Percentiles rank a stretch among this genome's conserved stretches.
Evolutionary conservation across 306 rosid genomes (phyloP).

Genomic region (Corylus avellana): DNA sequence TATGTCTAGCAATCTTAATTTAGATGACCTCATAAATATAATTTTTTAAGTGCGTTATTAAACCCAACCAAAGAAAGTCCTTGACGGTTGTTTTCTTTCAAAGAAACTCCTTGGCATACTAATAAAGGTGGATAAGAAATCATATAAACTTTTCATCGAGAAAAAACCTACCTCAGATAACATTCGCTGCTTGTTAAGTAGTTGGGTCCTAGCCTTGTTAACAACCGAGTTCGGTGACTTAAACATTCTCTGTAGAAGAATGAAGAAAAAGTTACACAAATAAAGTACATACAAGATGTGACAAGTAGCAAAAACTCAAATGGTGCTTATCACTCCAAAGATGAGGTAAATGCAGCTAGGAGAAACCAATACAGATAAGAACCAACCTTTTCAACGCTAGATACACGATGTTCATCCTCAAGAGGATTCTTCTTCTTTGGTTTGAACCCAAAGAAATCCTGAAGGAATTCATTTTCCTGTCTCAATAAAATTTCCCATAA

Average conservation of each 20-base stretch:
- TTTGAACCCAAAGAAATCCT: constrained; percentile 72
- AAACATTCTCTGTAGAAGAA: constrained; percentile 66
- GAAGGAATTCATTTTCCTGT: constrained; percentile 89
- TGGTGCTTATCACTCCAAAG: neutral
- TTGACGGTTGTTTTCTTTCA: neutral
- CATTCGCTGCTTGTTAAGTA: constrained; percentile 77
- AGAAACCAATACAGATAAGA: neutral
- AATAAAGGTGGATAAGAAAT: neutral
- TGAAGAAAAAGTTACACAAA: neutral
- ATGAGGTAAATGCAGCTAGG: neutral
- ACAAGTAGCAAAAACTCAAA: neutral
- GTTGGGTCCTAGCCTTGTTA: constrained; percentile 89
- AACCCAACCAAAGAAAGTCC: neutral
- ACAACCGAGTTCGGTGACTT: constrained; percentile 79
- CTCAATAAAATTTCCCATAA: neutral
- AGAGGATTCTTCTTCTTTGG: constrained; percentile 60
- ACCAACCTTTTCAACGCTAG: constrained; percentile 75
- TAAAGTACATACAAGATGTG: neutral
- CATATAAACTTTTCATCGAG: neutral
- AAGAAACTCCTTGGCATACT: neutral
- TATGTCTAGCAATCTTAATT: neutral
- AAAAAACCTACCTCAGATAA: constrained; percentile 63
- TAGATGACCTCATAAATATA: neutral
- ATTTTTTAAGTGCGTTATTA: neutral
- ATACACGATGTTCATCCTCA: constrained; percentile 57